Evolutionary conservation across 2,329 filamentous ascomycete species (phyloP).

Genomic region (Fusarium goolgardi): DNA sequence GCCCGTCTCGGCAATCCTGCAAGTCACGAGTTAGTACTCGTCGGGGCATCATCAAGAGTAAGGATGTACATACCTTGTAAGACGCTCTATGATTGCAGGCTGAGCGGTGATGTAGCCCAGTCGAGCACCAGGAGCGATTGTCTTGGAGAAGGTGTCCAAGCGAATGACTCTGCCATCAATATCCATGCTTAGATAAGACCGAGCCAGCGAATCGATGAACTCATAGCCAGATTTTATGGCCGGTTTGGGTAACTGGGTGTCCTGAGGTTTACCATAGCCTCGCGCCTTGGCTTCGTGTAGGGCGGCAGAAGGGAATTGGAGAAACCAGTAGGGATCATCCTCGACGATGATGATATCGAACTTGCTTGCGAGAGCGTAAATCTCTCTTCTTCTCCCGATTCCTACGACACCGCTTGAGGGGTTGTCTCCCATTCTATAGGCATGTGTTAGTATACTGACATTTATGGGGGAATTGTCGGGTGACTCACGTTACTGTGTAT

Average conservation of each 20-base stretch:
- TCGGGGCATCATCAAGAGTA: background rate
- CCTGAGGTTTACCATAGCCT: constrained; percentile 49
- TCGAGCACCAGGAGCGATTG: constrained; percentile 87
- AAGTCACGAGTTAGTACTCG: constrained; percentile 14
- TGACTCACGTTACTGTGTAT: constrained; percentile 87
- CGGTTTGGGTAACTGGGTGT: constrained; percentile 48
- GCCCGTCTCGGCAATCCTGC: constrained; percentile 77
- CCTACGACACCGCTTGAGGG: constrained; percentile 83
- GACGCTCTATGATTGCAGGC: constrained; percentile 78
- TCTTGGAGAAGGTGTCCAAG: constrained; percentile 95
- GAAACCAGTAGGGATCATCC: constrained; percentile 96
- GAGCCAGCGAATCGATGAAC: constrained; percentile 85
- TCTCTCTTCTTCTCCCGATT: constrained; percentile 76
- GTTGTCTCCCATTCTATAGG: constrained; percentile 74
- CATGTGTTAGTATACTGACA: constrained; percentile 1
- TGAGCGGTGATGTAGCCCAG: constrained; percentile 92
- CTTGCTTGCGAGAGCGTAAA: constrained; percentile 83
- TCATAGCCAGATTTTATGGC: constrained; percentile 70
- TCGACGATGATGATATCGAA: constrained; percentile 93
- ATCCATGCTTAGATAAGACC: constrained; percentile 85
- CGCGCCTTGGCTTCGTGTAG: constrained; percentile 62
- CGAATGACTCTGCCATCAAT: constrained; percentile 87
- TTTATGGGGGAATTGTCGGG: too few species aligned
- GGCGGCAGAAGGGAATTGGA: constrained; percentile 84
- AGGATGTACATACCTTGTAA: constrained; percentile 55